phyloP scores from a whole-genome alignment of 805 yeast species.

The Scheffersomyces ergatensis region DNA sequence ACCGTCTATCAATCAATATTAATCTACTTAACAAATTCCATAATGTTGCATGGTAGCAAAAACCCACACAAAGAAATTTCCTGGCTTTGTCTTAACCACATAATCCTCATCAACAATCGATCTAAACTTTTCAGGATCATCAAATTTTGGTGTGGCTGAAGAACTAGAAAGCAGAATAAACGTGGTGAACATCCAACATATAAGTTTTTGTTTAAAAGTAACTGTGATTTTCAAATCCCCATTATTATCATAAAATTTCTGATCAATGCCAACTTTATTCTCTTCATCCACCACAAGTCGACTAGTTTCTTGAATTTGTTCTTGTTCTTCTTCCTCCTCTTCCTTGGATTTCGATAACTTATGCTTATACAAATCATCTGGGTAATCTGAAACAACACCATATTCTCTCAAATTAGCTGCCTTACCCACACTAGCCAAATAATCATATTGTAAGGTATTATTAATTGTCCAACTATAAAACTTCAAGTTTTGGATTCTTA shows the following conservation, averaged over 20 bases:
- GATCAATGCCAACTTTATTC: background rate
- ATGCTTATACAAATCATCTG: constrained; percentile 27
- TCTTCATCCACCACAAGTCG: no score
- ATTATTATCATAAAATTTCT: constrained; percentile 4
- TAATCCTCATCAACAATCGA: constrained; percentile 18
- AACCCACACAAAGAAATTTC: constrained; percentile 13
- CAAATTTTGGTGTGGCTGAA: constrained; percentile 9
- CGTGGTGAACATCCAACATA: constrained; percentile 6
- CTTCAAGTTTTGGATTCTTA: constrained; percentile 26
- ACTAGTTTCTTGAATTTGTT: background rate
- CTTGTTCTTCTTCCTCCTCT: constrained; percentile 7
- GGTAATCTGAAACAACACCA: constrained; percentile 36
- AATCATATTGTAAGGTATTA: constrained; percentile 30
- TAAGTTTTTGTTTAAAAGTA: constrained; percentile 13
- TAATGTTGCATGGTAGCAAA: constrained; percentile 20
- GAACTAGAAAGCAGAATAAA: constrained; percentile 9
- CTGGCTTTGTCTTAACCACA: constrained; percentile 8
- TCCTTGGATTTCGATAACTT: constrained; percentile 1
- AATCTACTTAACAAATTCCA: constrained; percentile 25
- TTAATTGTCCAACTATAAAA: constrained; percentile 42
- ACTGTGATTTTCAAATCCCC: constrained; percentile 7
- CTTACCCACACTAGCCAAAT: constrained; percentile 24
- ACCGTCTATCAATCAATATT: no score
- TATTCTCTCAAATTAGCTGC: constrained; percentile 23
- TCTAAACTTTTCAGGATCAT: constrained; percentile 13